Evolutionary conservation across 805 yeast genomes (phyloP), one percentile per base, ranked within the genome.

Genomic region (Cyberlindnera lachancei): DNA sequence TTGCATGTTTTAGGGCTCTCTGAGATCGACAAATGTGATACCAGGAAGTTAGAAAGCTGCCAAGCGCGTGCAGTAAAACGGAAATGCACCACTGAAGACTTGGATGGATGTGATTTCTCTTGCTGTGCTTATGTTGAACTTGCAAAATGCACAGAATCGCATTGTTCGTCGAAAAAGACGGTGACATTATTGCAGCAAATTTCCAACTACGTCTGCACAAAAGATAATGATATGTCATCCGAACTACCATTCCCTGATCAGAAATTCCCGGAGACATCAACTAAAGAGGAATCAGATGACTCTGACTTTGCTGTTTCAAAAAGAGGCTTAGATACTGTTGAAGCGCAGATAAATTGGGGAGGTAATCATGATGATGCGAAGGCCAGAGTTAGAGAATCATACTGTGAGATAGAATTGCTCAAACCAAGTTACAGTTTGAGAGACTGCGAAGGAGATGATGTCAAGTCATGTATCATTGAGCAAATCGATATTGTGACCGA

Each of bases 351-450:
- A 4, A 29, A 30, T 7, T 26, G 26, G 15, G 52, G 48, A 5
- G 55, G 54, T n/a, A 33, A 34, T 17, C 47, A 42, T 12, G 47
- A 44, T 23, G 61, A 61, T 19, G 34, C 31, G 6, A 31, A 34
- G 7, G 40, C 34, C n/a, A 34, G 44, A 9, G 35, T 44, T 18
- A 44, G 41, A 18, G 40, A 38, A 23, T 40, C 40, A 2, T 22
- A 44, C 7, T 49, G 52, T 28, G 28, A 38, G 14, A 27, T 49
- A 5, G 38, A 39, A 11, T 42, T 40, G 22, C 47, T 44, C 29
- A 28, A 21, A 1, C 53, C 53, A n/a, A 42, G 44, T 1, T 49
- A 38, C 26, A 47, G 45, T 23, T 37, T 44, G 0, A 36, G 44
- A 2, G 31, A 34, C 1, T 49, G 53, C 35, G 48, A 47, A 12